Percentiles rank a stretch among this genome's conserved stretches.
phyloP scores from a whole-genome alignment of 805 yeast species.

The Ogataea kodamae region DNA sequence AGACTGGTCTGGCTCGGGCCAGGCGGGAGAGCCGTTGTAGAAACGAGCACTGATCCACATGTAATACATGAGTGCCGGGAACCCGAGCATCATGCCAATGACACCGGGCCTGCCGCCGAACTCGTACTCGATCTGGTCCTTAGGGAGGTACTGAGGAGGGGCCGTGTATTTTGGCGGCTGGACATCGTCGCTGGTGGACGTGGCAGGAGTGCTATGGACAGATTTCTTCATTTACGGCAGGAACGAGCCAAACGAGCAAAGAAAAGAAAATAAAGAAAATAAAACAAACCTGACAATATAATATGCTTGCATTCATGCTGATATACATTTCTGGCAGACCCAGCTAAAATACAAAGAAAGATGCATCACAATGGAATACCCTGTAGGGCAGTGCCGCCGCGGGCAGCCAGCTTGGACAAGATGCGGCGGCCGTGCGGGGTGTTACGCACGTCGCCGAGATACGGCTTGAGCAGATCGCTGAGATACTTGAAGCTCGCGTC shows the following conservation, averaged over 20 bases:
- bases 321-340: conserved; percentile 13
- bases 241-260: conserved; percentile 5
- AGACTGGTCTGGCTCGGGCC: conserved; percentile 56
- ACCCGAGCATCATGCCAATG: conserved; percentile 84
- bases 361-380: conserved; percentile 15
- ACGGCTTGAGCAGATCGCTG: conserved; percentile 62
- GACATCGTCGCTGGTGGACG: too few relatives aligned
- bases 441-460: conserved; percentile 72
- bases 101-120: conserved; percentile 95
- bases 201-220: background rate
- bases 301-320: conserved; percentile 13
- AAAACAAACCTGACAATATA: background rate
- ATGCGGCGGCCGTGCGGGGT: conserved; percentile 97
- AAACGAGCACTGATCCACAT: conserved; percentile 91
- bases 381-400: conserved; percentile 28
- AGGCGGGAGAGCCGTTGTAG: conserved; percentile 69
- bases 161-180: conserved; percentile 1
- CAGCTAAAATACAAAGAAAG: conserved; percentile 21
- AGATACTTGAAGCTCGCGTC: conserved; percentile 50
- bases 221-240: conserved; percentile 8
- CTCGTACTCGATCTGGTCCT: conserved; percentile 54
- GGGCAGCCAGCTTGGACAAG: conserved; percentile 51
- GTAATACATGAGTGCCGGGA: conserved; percentile 92
- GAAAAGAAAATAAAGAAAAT: background rate
- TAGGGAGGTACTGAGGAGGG: conserved; percentile 2